Evolutionary conservation across 139 green algal species (phyloP).

Genomic region (Coccomyxa sp.): DNA sequence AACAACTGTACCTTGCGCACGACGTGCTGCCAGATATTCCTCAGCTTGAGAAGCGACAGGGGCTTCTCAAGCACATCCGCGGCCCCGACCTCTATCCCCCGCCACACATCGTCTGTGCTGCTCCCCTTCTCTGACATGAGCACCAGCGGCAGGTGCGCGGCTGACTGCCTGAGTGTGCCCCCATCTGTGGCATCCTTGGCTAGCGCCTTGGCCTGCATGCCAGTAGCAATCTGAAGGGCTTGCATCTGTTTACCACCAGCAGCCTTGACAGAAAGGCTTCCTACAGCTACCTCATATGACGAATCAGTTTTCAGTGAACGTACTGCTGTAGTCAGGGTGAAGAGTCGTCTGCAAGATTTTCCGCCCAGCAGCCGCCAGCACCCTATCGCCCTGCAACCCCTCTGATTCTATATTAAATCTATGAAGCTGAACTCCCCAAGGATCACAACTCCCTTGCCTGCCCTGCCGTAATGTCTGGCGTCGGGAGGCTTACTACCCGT

Average conservation of each 20-base stretch:
- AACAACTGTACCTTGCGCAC: slow-evolving; percentile 55
- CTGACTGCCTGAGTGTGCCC: not conserved
- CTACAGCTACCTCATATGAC: too few species aligned
- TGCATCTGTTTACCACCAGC: not conserved
- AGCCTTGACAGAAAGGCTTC: not conserved
- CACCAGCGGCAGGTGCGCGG: slow-evolving; percentile 38
- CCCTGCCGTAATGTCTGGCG: too few species aligned
- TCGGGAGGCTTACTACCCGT: too few species aligned
- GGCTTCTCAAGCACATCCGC: slow-evolving; percentile 79
- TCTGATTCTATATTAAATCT: too few species aligned
- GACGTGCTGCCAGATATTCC: slow-evolving; percentile 86
- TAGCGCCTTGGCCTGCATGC: not conserved
- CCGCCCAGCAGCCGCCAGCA: too few species aligned
- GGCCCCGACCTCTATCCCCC: slow-evolving; percentile 68
- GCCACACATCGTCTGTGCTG: slow-evolving; percentile 45
- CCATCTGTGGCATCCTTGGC: not conserved
- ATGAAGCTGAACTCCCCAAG: too few species aligned
- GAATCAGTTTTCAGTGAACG: too few species aligned
- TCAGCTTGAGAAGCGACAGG: slow-evolving; percentile 63
- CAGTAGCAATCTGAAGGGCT: not conserved
- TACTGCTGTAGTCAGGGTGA: too few species aligned
- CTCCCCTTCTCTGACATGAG: slow-evolving; percentile 39
- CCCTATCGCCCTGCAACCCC: too few species aligned
- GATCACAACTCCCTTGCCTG: too few species aligned
- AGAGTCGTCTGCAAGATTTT: too few species aligned